These are phyloP conservation scores for Trichocladium antarcticum DNA, from an alignment of 495 filamentous ascomycete species.

Conservation along the genomic window DNA sequence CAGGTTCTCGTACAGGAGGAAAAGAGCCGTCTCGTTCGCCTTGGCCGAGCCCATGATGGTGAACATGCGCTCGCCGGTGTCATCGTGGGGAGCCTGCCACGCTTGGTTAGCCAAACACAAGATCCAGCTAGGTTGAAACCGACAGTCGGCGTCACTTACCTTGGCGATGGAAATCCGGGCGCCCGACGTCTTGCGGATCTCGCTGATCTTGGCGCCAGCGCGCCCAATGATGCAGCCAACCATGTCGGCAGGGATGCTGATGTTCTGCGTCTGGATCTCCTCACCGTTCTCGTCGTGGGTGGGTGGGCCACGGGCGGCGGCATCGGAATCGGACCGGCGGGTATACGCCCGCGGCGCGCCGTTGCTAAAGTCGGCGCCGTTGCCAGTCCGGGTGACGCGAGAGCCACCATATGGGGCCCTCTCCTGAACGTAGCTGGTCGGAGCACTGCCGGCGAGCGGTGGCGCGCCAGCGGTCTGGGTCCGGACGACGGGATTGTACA, in stretches of 20 bases:
- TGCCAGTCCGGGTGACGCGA: slow-evolving; percentile 89
- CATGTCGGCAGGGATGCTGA: slow-evolving; percentile 98
- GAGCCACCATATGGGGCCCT: slow-evolving; percentile 45
- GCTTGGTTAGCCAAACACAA: background rate
- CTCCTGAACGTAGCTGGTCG: slow-evolving; percentile 22
- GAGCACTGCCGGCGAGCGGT: slow-evolving; percentile 21
- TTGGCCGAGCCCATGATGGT: slow-evolving; percentile 90
- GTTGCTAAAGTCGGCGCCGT: slow-evolving; percentile 95
- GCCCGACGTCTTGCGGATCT: slow-evolving; percentile 91
- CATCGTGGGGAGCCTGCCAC: slow-evolving; percentile 70
- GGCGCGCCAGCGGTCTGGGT: slow-evolving; percentile 51
- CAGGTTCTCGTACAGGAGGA: slow-evolving; percentile 94
- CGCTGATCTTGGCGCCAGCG: slow-evolving; percentile 88
- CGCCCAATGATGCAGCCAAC: slow-evolving; percentile 98
- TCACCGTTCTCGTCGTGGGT: slow-evolving; percentile 91
- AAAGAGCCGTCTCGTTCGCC: slow-evolving; percentile 90
- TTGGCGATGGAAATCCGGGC: slow-evolving; percentile 98
- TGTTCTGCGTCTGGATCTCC: slow-evolving; percentile 96
- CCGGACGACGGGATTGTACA: slow-evolving; percentile 92
- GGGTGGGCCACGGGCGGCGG: slow-evolving; percentile 56
- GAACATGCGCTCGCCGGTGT: slow-evolving; percentile 98
- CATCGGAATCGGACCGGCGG: slow-evolving; percentile 75
- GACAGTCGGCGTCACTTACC: slow-evolving; percentile 25
- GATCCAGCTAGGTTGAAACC: background rate
- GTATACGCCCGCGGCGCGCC: slow-evolving; percentile 49